Evolutionary conservation across 768 basidiomycete genomes (phyloP).

Genomic region (Agrocybe praecox): DNA sequence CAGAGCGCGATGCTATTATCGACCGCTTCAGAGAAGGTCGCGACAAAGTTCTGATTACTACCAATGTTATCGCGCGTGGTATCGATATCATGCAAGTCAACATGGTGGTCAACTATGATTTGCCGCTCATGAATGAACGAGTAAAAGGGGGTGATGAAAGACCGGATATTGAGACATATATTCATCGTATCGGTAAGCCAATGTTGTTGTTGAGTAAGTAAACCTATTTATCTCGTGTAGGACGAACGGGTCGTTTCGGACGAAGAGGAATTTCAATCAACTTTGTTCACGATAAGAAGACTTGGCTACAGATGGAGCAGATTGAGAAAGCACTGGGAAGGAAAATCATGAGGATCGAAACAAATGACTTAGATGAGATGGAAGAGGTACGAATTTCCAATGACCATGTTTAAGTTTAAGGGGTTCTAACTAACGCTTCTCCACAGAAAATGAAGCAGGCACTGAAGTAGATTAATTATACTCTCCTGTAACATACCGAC

Average conservation of each 20-base stretch:
- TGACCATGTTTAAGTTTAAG: neutral
- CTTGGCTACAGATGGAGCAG: slow-evolving; percentile 87
- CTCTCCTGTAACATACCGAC: neutral
- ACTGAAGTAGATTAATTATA: slow-evolving; percentile 54
- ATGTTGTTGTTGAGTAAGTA: neutral
- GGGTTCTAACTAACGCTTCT: slow-evolving; percentile 3
- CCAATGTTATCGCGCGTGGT: slow-evolving; percentile 97
- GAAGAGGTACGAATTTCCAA: slow-evolving; percentile 72
- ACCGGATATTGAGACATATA: slow-evolving; percentile 96
- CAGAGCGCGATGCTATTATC: slow-evolving; percentile 89
- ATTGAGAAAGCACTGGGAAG: slow-evolving; percentile 82
- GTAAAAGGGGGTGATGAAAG: slow-evolving; percentile 50
- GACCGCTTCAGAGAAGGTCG: slow-evolving; percentile 95
- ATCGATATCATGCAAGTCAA: slow-evolving; percentile 99
- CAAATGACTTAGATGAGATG: slow-evolving; percentile 90
- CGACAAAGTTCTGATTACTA: slow-evolving; percentile 96
- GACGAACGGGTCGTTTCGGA: slow-evolving; percentile 97
- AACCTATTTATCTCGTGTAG: slow-evolving; percentile 37
- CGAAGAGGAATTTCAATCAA: slow-evolving; percentile 97
- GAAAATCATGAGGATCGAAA: slow-evolving; percentile 85
- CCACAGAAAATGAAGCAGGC: slow-evolving; percentile 82
- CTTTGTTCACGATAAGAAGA: slow-evolving; percentile 90
- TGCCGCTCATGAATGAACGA: slow-evolving; percentile 84
- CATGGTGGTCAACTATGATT: slow-evolving; percentile 99
- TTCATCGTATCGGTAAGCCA: slow-evolving; percentile 89